Evolutionary conservation across 176 grass and related monocot species (phyloP).

Genomic region (Carex cristatella): DNA sequence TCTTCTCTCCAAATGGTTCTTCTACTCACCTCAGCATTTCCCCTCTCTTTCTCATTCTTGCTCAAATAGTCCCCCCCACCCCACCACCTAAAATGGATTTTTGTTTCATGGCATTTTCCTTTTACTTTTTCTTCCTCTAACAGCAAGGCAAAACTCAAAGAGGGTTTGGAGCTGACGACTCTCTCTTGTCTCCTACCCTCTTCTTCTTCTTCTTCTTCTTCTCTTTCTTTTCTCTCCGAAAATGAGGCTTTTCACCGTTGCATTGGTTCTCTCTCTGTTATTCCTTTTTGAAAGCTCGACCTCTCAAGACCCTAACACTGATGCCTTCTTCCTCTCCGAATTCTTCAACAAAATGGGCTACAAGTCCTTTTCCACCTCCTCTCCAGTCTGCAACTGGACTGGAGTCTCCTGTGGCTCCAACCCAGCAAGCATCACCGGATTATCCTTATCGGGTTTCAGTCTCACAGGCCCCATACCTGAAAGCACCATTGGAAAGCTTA

Average conservation of each 20-base stretch:
- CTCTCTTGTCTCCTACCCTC: neutral
- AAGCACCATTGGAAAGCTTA: slow-evolving; percentile 73
- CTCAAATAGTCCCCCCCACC: neutral
- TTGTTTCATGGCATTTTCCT: slow-evolving; percentile 5
- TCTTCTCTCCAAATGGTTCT: slow-evolving; percentile 7
- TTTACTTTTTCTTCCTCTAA: neutral
- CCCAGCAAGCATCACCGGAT: slow-evolving; percentile 28
- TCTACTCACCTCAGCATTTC: neutral
- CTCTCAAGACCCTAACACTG: slow-evolving; percentile 75
- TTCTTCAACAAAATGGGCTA: slow-evolving; percentile 56
- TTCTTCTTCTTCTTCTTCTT: neutral
- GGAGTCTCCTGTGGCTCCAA: slow-evolving; percentile 52
- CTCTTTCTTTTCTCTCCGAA: neutral
- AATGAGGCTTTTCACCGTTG: neutral
- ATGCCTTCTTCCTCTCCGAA: slow-evolving; percentile 54
- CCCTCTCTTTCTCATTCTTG: slow-evolving; percentile 1
- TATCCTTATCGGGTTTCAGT: slow-evolving; percentile 44
- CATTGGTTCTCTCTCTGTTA: neutral
- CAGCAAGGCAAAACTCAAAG: neutral
- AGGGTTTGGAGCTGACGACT: neutral
- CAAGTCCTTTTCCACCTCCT: slow-evolving; percentile 11
- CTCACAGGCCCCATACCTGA: slow-evolving; percentile 57
- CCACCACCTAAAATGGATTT: slow-evolving; percentile 3
- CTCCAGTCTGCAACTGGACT: slow-evolving; percentile 45
- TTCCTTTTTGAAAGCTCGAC: neutral